Percentiles rank a stretch among this genome's conserved stretches.
Conservation (phyloP, 2,329 filamentous ascomycete species). For the Dichotomopilus funicola region DNA sequence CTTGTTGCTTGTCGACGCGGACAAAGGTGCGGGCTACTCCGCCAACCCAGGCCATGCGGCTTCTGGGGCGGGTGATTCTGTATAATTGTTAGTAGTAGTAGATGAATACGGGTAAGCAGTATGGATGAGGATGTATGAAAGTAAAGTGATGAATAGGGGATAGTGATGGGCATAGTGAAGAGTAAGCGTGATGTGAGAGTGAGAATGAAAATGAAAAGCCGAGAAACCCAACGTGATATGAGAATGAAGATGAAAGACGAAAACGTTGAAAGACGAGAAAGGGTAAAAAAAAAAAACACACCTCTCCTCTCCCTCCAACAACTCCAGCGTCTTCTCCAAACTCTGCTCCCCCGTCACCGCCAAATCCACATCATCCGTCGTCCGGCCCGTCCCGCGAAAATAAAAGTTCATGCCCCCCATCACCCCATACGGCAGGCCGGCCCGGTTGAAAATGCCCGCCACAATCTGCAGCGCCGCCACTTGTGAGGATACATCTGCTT, state of each 20-base stretch:
- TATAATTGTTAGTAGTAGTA: no score
- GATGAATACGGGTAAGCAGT: no score
- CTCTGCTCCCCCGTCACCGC: neutral
- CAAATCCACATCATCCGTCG: neutral
- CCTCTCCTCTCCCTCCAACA: constrained; percentile 1
- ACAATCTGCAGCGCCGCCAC: neutral
- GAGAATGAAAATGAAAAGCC: no score
- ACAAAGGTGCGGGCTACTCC: constrained; percentile 1
- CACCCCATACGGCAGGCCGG: neutral
- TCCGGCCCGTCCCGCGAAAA: neutral
- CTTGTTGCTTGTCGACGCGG: neutral
- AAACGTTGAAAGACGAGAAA: no score
- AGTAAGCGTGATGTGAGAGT: no score
- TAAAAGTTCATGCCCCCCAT: constrained; percentile 6
- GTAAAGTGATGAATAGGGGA: no score
- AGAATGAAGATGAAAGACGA: no score
- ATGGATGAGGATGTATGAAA: no score
- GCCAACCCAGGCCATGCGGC: constrained; percentile 1
- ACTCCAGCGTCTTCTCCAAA: neutral
- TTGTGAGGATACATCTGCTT: neutral
- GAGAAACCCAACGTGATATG: no score
- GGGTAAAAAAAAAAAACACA: no score
- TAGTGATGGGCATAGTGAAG: no score
- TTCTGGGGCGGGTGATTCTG: neutral
- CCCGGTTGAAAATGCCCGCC: neutral